These are phyloP conservation scores for Lophiotrema nucula DNA, from an alignment of 495 filamentous ascomycete species.

Conservation along the genomic window DNA sequence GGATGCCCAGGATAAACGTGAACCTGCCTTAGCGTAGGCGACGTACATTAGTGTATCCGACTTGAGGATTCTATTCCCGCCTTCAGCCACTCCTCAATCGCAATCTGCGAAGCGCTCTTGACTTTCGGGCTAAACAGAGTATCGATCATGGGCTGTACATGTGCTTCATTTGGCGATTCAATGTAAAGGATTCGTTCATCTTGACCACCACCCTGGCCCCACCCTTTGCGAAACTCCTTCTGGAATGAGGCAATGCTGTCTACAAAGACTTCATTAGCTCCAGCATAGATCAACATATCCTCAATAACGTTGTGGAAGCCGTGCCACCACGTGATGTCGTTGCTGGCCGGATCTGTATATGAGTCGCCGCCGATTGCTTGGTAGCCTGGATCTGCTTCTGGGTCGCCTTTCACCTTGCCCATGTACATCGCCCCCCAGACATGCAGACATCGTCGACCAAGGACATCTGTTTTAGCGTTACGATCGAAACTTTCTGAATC, in stretches of 20 bases:
- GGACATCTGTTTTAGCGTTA: conserved; percentile 6
- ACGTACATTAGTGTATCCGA: too few species aligned
- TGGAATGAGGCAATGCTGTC: not conserved
- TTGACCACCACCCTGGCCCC: conserved; percentile 8
- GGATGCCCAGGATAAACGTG: too few species aligned
- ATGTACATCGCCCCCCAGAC: conserved; percentile 19
- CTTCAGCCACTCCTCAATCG: conserved; percentile 15
- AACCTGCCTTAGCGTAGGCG: too few species aligned
- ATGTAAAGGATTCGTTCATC: not conserved
- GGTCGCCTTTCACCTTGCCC: not conserved
- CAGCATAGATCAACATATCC: conserved; percentile 5
- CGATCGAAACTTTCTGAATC: conserved; percentile 1
- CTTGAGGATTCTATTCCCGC: not conserved
- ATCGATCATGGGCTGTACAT: conserved; percentile 11
- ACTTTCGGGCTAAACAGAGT: not conserved
- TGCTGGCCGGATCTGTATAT: conserved; percentile 4
- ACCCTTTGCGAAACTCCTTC: not conserved
- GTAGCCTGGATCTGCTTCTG: conserved; percentile 11
- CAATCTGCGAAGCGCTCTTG: conserved; percentile 1
- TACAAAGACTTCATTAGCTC: conserved; percentile 5
- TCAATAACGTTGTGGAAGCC: conserved; percentile 1
- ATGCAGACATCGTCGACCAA: not conserved
- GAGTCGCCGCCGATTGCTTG: conserved; percentile 1
- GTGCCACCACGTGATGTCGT: conserved; percentile 3
- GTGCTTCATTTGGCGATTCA: not conserved